Conservation (phyloP, 805 yeast species). For the Starmerella powellii region DNA sequence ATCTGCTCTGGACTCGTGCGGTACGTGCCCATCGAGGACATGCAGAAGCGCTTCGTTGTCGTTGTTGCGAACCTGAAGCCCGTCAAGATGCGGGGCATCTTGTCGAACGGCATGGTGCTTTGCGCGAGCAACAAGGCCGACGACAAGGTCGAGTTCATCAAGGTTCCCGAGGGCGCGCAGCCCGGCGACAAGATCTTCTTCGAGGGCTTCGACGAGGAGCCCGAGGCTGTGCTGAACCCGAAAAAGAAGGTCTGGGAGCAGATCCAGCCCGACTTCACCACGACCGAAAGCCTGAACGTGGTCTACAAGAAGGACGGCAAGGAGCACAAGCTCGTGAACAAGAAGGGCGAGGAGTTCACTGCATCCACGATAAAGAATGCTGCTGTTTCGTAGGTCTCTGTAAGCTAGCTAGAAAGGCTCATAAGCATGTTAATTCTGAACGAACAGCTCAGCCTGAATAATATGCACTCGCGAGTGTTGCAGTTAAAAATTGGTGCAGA, state of each 20-base stretch:
- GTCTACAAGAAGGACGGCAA: constrained; percentile 67
- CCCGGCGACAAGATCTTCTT: constrained; percentile 96
- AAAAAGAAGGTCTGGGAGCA: constrained; percentile 98
- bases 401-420: background rate
- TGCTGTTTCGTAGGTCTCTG: constrained; percentile 48
- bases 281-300: constrained; percentile 64
- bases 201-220: constrained; percentile 78
- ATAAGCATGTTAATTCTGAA: no score
- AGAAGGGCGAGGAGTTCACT: constrained; percentile 65
- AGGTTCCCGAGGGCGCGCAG: constrained; percentile 85
- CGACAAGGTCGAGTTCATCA: constrained; percentile 71
- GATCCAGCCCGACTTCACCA: constrained; percentile 80
- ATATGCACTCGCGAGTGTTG: no score
- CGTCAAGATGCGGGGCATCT: constrained; percentile 94
- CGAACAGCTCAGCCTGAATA: no score
- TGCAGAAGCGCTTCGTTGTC: constrained; percentile 88
- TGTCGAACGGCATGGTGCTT: constrained; percentile 91
- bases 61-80: constrained; percentile 95
- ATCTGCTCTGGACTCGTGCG: constrained; percentile 95
- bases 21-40: constrained; percentile 75
- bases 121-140: constrained; percentile 60
- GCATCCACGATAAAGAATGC: constrained; percentile 64
- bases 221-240: constrained; percentile 88
- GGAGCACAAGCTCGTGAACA: constrained; percentile 61
- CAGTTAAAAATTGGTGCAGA: no score